Evolutionary conservation across 73 alveolate species (phyloP), one percentile per base, ranked within the genome.

Genomic region (Paramecium octaurelia): DNA sequence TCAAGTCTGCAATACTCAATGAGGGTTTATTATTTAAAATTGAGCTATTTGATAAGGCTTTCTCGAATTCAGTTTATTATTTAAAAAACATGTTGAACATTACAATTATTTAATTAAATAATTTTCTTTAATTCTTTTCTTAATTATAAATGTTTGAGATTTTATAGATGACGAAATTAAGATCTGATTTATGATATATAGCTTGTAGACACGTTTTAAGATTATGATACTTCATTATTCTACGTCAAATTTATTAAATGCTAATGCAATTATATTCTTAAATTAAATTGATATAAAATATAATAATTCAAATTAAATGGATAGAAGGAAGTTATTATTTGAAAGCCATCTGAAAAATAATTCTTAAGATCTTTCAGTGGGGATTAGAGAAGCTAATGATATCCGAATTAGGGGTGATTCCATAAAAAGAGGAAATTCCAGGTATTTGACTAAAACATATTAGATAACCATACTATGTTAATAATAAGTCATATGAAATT

Each of bases 281-380:
- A 54, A 54, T 54, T 48, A 8, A 54, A 14, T n/a, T 3, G 34
- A 50, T n/a, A 16, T 50, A 12, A 31, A 50, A 18, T 8, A 16
- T 54, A 54, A 4, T 64, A 64, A 27, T 64, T 64, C 24, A 54
- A 54, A 64, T 64, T 64, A 31, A 12, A 64, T 64, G 84, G 84
- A 64, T 64, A 64, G 46, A 64, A 64, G 14, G 84, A 64, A 64
- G 84, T 64, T 64, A 34, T 64, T 6, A 64, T 64, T 64, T 64
- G 84, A 64, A 64, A 64, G 84, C 84, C 27, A 64, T 64, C 31
- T 64, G 50, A 64, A 75, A 36, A 38, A 75, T 42, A 75, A 29
- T 21, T 75, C 43, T 10, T 35, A 75, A 42, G 88, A 75, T 75
- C 40, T 75, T 4, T 35, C 38, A 11, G 38, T 24, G 18, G 88